These are phyloP conservation scores for Cutaneotrichosporon mucoides DNA, from an alignment of 1,284 basidiomycete genomes.

Conservation along the genomic window DNA sequence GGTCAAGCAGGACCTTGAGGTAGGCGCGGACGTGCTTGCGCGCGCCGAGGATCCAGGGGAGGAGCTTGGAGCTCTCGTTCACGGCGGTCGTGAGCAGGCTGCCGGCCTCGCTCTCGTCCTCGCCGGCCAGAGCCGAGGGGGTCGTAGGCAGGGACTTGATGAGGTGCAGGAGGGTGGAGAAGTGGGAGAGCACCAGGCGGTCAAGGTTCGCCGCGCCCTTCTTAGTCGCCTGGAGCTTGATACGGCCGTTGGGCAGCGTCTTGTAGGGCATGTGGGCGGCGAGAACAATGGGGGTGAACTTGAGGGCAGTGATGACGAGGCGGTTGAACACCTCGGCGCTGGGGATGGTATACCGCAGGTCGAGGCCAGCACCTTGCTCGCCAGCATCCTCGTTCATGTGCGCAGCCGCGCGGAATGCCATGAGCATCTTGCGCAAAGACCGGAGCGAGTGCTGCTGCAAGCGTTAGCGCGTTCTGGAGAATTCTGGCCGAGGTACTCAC, in stretches of 20 bases:
- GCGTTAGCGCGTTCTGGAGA: neutral
- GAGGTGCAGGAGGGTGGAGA: constrained; percentile 75
- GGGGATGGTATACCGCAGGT: constrained; percentile 74
- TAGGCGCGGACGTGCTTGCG: constrained; percentile 79
- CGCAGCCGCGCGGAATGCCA: constrained; percentile 83
- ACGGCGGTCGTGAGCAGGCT: constrained; percentile 65
- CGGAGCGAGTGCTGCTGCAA: constrained; percentile 75
- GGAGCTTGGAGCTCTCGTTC: constrained; percentile 74
- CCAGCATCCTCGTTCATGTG: constrained; percentile 76
- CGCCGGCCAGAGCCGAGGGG: constrained; percentile 40
- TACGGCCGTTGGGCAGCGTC: constrained; percentile 72
- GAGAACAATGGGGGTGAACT: constrained; percentile 86
- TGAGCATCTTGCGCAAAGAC: constrained; percentile 75
- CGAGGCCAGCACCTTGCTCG: constrained; percentile 46
- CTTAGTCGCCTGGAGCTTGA: constrained; percentile 50
- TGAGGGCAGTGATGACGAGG: constrained; percentile 78
- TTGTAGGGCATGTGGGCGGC: constrained; percentile 85
- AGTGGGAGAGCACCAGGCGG: constrained; percentile 83
- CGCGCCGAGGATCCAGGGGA: constrained; percentile 78
- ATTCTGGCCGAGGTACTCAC: constrained; percentile 48
- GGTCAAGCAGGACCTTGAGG: constrained; percentile 74
- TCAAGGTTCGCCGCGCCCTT: constrained; percentile 67
- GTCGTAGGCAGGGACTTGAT: constrained; percentile 67
- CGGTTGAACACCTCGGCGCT: constrained; percentile 85
- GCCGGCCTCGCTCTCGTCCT: constrained; percentile 41